Evolutionary conservation across 129 eudicot genomes (phyloP), one percentile per base, ranked within the genome.

Genomic region (Dittrichia graveolens): DNA sequence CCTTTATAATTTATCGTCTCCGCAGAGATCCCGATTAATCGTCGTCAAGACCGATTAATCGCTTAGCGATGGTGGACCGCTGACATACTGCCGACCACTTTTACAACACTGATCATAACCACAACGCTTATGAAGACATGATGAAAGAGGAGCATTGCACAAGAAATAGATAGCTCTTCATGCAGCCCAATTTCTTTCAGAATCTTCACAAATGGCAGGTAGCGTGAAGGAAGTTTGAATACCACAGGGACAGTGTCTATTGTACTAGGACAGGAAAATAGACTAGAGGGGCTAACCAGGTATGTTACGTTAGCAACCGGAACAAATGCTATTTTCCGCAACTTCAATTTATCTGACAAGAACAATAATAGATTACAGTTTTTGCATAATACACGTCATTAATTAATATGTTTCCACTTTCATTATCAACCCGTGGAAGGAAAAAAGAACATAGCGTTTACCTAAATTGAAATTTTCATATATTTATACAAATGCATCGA

Each of bases 201-300:
- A 64, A 64, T 64, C 53, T 16, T 64, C 69, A 43, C 52, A 64
- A 43, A 64, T 64, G 37, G 52, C 40, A 40, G 37, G 53, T 64
- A 64, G 35, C 69, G 53, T 15, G 11, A 64, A 16, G 69, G 52
- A 64, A 64, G 69, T 64, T 42, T 37, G n/a, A 6, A 19, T 64
- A 41, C 14, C 31, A 58, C n/a, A 8, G 64, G 42, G n/a, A 6
- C 8, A 31, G 34, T 2, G n/a, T 58, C 41, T 58, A 58, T 12
- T 13, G 42, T 24, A 24, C 31, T 58, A 3, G 8, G 42, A 58
- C 8, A 41, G 64, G n/a, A 5, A 7, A 31, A 58, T 24, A 58
- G 11, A 58, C 35, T 2, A 54, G 3, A 2, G 6, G 60, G 42
- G 8, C 14, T 9, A 9, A 24, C 18, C 8, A 31, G 0, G 3